A percentile compares a stretch with the other conserved stretches of the same genome.
Evolutionary conservation across 2,329 filamentous ascomycete genomes (phyloP).

Genomic region (Fusarium virguliforme): DNA sequence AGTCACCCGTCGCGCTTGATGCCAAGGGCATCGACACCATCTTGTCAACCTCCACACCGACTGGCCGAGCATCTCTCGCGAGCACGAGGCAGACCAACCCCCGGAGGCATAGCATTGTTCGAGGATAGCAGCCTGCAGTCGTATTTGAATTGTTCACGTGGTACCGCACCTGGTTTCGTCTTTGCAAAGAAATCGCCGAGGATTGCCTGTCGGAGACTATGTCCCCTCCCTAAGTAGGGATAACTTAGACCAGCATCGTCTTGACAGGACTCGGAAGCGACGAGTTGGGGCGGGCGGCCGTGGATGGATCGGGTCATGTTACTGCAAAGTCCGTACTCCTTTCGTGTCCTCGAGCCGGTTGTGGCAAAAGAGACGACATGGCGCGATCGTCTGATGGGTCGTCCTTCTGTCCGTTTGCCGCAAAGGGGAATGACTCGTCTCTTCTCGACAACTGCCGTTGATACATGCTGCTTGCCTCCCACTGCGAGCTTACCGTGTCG

Average conservation of each 20-base stretch:
- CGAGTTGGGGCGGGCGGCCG: background rate
- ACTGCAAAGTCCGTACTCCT: constrained; percentile 1
- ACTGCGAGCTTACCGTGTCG: constrained; percentile 29
- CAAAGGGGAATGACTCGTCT: constrained; percentile 17
- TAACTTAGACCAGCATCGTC: constrained; percentile 12
- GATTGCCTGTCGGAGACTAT: constrained; percentile 10
- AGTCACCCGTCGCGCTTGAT: constrained; percentile 32
- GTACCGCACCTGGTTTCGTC: constrained; percentile 20
- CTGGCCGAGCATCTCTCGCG: constrained; percentile 19
- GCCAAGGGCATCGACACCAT: constrained; percentile 42
- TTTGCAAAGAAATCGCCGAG: constrained; percentile 9
- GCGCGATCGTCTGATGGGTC: constrained; percentile 8
- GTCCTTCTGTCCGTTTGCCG: constrained; percentile 8
- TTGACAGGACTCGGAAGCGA: constrained; percentile 1
- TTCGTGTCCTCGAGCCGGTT: background rate
- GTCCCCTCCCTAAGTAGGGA: constrained; percentile 2
- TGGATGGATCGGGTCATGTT: constrained; percentile 13
- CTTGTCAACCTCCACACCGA: constrained; percentile 24
- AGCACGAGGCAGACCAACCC: constrained; percentile 31
- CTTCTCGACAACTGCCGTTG: constrained; percentile 26
- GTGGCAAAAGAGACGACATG: constrained; percentile 17
- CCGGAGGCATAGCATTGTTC: background rate
- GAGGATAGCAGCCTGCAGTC: background rate
- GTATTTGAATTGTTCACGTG: constrained; percentile 34
- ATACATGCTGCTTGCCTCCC: constrained; percentile 13